Percentiles rank a stretch among this genome's conserved stretches.
Evolutionary conservation across 192 early-diverging fungal genomes (phyloP).

Genomic region (Backusella tuberculispora): DNA sequence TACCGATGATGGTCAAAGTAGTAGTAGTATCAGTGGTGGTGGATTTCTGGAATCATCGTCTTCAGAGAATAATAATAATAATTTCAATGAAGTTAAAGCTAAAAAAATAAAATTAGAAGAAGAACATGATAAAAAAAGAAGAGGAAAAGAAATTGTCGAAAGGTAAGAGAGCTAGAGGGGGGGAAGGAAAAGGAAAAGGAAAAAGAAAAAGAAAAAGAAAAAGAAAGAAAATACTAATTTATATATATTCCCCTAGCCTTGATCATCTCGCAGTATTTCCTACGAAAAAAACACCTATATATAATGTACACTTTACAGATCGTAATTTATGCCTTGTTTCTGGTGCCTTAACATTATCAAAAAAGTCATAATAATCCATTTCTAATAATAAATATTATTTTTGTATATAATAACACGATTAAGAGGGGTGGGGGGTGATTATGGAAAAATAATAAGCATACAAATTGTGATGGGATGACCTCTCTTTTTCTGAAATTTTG

Average conservation of each 20-base stretch:
- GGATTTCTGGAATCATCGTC: neutral
- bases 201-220: no score
- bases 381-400: neutral
- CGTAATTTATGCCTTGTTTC: conserved; percentile 86
- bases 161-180: no score
- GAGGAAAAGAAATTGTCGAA: conserved; percentile 39
- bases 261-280: conserved; percentile 76
- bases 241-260: conserved; percentile 21
- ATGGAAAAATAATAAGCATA: no score
- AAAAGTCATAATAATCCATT: neutral
- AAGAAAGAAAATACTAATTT: neutral
- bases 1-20: conserved; percentile 36
- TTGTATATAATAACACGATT: neutral
- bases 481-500: no score
- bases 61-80: conserved; percentile 11
- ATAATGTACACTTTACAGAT: conserved; percentile 80
- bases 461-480: no score
- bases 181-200: no score
- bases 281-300: conserved; percentile 93
- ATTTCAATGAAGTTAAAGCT: conserved; percentile 11
- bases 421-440: neutral
- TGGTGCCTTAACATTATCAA: conserved; percentile 65
- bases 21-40: neutral
- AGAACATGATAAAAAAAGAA: conserved; percentile 30
- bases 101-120: conserved; percentile 20